Percentiles rank a stretch among this genome's conserved stretches.
Evolutionary conservation across 192 early-diverging fungal genomes (phyloP).

Genomic region (Podila epicladia): DNA sequence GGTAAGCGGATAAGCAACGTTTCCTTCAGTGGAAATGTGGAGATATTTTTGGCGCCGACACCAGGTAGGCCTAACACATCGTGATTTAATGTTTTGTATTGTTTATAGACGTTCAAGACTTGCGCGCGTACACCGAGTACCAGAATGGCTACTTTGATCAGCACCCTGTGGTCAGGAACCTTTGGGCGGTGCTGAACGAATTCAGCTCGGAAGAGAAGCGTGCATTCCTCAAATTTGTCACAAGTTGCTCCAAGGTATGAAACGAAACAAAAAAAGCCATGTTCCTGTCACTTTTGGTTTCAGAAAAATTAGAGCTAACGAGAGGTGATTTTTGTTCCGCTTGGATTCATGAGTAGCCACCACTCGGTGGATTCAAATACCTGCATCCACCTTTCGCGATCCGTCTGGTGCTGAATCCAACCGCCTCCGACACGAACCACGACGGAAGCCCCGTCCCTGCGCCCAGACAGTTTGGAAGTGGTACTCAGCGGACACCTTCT

Average conservation of each 20-base stretch:
- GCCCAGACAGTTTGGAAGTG: slow-evolving; percentile 29
- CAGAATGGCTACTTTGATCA: slow-evolving; percentile 74
- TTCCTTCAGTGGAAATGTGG: too few relatives aligned
- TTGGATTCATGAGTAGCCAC: slow-evolving; percentile 55
- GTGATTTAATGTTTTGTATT: slow-evolving; percentile 40
- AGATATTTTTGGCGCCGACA: too few relatives aligned
- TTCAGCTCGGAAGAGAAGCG: slow-evolving; percentile 69
- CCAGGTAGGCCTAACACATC: slow-evolving; percentile 6
- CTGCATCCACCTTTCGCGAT: slow-evolving; percentile 68
- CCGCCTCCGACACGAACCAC: slow-evolving; percentile 9
- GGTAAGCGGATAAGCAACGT: slow-evolving; percentile 40
- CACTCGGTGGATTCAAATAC: slow-evolving; percentile 69
- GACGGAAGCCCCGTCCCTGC: slow-evolving; percentile 1
- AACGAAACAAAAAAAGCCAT: not conserved
- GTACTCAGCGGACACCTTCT: not conserved
- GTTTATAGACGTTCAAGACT: slow-evolving; percentile 66
- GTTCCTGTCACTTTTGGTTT: slow-evolving; percentile 2
- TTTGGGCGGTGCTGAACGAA: slow-evolving; percentile 75
- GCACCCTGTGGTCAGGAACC: slow-evolving; percentile 72
- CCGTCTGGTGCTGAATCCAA: slow-evolving; percentile 51
- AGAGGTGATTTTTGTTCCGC: not conserved
- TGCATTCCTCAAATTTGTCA: slow-evolving; percentile 80
- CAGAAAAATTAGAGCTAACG: not conserved
- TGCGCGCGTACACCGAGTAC: slow-evolving; percentile 70
- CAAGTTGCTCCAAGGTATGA: slow-evolving; percentile 73